phyloP scores from a whole-genome alignment of 371 early-diverging fungal species.

The Dichotomocladium elegans region DNA sequence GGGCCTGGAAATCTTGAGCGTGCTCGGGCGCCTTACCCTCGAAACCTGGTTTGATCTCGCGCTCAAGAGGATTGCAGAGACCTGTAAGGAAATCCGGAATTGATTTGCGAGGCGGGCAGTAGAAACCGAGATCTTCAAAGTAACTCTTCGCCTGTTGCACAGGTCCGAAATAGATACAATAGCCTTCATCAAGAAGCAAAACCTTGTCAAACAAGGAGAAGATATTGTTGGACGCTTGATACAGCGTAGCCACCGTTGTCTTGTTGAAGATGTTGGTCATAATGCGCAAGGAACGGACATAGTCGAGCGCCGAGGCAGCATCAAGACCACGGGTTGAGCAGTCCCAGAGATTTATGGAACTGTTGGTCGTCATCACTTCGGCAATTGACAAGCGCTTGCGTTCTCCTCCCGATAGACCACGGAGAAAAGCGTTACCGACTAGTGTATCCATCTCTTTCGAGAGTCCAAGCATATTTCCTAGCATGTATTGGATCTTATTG shows the following conservation, averaged over 20 bases:
- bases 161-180: constrained; percentile 72
- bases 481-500: constrained; percentile 31
- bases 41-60: constrained; percentile 45
- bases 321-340: constrained; percentile 91
- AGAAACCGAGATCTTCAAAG: constrained; percentile 66
- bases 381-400: constrained; percentile 84
- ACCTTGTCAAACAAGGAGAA: constrained; percentile 76
- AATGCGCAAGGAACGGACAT: constrained; percentile 62
- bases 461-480: constrained; percentile 61
- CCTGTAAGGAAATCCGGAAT: constrained; percentile 77
- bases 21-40: constrained; percentile 39
- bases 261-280: constrained; percentile 61
- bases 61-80: constrained; percentile 56
- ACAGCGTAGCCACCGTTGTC: constrained; percentile 59
- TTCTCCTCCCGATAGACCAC: constrained; percentile 84
- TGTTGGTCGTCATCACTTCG: constrained; percentile 75
- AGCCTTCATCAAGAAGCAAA: constrained; percentile 67
- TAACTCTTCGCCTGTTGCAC: constrained; percentile 56
- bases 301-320: constrained; percentile 83
- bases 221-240: constrained; percentile 74
- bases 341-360: constrained; percentile 75
- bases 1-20: constrained; percentile 44
- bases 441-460: constrained; percentile 69
- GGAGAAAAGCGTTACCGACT: constrained; percentile 78
- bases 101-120: constrained; percentile 69